Base-by-base conservation (phyloP, 2,329 filamentous ascomycete species). In the Lanzia echinophila region DNA sequence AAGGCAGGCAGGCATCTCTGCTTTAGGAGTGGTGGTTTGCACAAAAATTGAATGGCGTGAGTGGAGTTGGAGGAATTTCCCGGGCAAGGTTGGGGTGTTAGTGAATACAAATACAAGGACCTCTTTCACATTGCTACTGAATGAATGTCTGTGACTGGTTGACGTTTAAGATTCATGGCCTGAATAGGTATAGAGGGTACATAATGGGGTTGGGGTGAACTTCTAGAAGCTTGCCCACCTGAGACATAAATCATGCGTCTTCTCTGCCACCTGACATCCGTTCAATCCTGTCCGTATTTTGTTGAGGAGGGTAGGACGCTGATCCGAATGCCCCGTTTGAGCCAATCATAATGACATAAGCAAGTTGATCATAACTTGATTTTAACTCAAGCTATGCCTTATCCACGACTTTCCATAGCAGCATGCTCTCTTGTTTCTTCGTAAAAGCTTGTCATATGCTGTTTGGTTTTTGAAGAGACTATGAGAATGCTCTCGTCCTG, bases 41-140 rank as follows among this genome's bases (percentile, higher is more conserved):
- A 41, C 31, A n/a, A 49, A 49, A 41, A 49, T 36, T n/a, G 39
- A 45, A 48, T 33, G 20, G 45, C 51, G 34, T 53, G 43, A n/a
- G 31, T 36, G 12, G 20, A 17, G 31, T 24, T 39, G 22, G 41
- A 10, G 19, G 12, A 11, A 44, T 15, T 24, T 28, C 41, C 34
- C 4, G 11, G 11, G 34, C 12, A 13, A 20, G 22, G 24, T 15
- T 44, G 12, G 12, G 24, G 41, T 44, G 20, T 10, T 19, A 44
- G 15, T 24, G 22, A 44, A 24, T 19, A 28, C 20, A 28, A 44
- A 44, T 20, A 24, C 20, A 15, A 28, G 22, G 22, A 28, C 5
- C 19, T 22, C 7, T 31, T 42, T 28, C 41, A 41, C 38, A 17
- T 28, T 36, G 34, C 34, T 24, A 28, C 22, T 19, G 22, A 31